Conservation (phyloP, 176 grass and related monocot genomes). For the Aegilops tauschii region DNA sequence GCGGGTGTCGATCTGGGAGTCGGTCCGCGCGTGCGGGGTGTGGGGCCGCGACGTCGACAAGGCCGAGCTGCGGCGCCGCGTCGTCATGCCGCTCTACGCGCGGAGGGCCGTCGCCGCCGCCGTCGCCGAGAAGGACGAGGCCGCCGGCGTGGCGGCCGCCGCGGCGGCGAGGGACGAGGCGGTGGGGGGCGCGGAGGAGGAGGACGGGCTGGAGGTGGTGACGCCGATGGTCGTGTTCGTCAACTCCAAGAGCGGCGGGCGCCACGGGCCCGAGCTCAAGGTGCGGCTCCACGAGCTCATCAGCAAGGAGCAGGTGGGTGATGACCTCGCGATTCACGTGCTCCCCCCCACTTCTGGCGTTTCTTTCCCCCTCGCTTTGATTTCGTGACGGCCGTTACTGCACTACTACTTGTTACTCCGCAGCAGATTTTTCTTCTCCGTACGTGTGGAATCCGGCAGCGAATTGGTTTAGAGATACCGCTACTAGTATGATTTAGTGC, state of each 20-base stretch:
- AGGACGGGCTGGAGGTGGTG: slow-evolving; percentile 22
- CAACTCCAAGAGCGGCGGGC: slow-evolving; percentile 81
- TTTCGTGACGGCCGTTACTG: background rate
- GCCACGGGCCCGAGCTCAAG: slow-evolving; percentile 82
- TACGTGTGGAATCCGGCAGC: background rate
- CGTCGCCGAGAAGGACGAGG: slow-evolving; percentile 46
- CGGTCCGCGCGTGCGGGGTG: slow-evolving; percentile 65
- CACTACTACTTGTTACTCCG: background rate
- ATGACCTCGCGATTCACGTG: slow-evolving; percentile 13
- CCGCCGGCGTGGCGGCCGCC: slow-evolving; percentile 29
- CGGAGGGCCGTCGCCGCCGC: slow-evolving; percentile 54
- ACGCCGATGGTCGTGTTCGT: slow-evolving; percentile 86
- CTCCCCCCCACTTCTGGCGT: background rate
- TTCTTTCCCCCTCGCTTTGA: background rate
- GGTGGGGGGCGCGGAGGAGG: background rate
- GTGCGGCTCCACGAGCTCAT: slow-evolving; percentile 80
- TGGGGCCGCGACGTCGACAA: slow-evolving; percentile 69
- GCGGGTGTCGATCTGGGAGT: slow-evolving; percentile 90
- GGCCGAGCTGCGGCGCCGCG: slow-evolving; percentile 63
- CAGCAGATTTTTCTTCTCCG: background rate
- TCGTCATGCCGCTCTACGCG: slow-evolving; percentile 76
- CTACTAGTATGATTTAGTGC: background rate
- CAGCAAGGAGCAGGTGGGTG: slow-evolving; percentile 93
- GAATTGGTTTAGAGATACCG: background rate
- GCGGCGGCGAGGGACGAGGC: background rate